Conservation (phyloP, 169 alveolate species). For the Besnoitia besnoiti region DNA sequence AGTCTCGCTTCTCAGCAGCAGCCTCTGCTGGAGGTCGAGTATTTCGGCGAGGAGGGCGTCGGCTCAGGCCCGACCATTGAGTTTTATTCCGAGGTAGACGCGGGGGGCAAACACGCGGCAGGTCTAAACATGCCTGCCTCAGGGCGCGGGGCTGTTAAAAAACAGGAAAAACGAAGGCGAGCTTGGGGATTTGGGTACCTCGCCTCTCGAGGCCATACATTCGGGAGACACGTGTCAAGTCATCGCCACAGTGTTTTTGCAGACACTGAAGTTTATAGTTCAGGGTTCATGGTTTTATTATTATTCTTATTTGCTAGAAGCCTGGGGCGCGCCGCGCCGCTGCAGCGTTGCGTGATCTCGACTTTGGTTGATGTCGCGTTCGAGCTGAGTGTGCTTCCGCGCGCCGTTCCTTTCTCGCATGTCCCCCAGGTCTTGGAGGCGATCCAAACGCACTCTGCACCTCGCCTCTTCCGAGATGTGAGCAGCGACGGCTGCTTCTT, state of each 20-base stretch:
- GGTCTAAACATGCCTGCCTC: neutral
- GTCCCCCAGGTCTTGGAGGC: constrained; percentile 61
- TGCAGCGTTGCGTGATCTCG: too few species aligned
- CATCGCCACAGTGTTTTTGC: too few species aligned
- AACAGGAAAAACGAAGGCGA: neutral
- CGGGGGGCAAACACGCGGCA: neutral
- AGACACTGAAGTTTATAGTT: too few species aligned
- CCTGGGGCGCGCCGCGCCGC: too few species aligned
- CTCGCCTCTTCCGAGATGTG: constrained; percentile 63
- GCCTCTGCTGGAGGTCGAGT: constrained; percentile 70
- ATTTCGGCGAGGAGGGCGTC: constrained; percentile 70
- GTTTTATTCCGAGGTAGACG: constrained; percentile 66
- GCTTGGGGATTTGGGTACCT: neutral
- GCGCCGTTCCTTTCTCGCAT: too few species aligned
- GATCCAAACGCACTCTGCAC: constrained; percentile 32
- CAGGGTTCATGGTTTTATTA: too few species aligned
- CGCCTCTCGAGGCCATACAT: too few species aligned
- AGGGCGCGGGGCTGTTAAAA: neutral
- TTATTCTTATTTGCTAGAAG: too few species aligned
- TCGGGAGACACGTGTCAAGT: too few species aligned
- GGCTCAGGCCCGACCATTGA: constrained; percentile 73
- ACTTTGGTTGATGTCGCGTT: too few species aligned
- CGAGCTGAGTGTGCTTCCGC: too few species aligned
- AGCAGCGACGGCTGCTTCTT: constrained; percentile 61
- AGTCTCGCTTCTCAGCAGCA: constrained; percentile 41